phyloP scores from a whole-genome alignment of 805 yeast genomes.

The Priceomyces castillae region DNA sequence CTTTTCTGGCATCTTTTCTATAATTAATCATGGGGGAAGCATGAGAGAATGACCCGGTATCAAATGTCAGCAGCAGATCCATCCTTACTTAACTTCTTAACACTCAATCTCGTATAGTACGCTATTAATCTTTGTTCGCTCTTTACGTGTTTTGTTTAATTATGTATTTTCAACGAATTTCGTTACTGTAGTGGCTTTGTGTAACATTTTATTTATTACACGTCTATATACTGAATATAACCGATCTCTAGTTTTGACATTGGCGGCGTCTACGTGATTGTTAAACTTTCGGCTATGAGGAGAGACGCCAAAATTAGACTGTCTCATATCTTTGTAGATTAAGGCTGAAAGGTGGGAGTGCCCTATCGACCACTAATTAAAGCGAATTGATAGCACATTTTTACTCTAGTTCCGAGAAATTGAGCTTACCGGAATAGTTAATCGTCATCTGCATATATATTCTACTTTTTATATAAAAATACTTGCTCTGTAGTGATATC shows the following conservation, averaged over 20 bases:
- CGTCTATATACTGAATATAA: not conserved
- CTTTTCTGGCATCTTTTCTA: conserved; percentile 68
- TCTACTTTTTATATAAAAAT: not conserved
- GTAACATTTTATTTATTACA: conserved; percentile 1
- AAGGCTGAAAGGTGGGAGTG: too few species aligned
- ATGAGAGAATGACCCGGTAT: conserved; percentile 25
- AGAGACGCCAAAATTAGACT: too few species aligned
- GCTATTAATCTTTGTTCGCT: not conserved
- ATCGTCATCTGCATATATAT: too few species aligned
- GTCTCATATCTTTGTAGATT: too few species aligned
- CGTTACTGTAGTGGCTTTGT: not conserved
- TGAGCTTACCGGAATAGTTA: too few species aligned
- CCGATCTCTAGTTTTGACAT: too few species aligned
- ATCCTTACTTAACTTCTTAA: conserved; percentile 7
- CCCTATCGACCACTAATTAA: too few species aligned
- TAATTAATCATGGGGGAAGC: conserved; percentile 48
- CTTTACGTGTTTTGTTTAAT: conserved; percentile 4
- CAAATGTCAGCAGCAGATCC: conserved; percentile 23
- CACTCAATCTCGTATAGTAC: not conserved
- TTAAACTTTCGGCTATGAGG: too few species aligned
- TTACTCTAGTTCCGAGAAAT: too few species aligned
- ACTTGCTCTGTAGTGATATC: too few species aligned
- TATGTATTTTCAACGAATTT: conserved; percentile 1
- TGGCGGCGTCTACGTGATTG: too few species aligned
- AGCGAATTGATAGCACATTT: too few species aligned